Percentiles rank a stretch among this genome's conserved stretches.
Evolutionary conservation across 345 rosid species (phyloP).

Genomic region (Ricinus communis): DNA sequence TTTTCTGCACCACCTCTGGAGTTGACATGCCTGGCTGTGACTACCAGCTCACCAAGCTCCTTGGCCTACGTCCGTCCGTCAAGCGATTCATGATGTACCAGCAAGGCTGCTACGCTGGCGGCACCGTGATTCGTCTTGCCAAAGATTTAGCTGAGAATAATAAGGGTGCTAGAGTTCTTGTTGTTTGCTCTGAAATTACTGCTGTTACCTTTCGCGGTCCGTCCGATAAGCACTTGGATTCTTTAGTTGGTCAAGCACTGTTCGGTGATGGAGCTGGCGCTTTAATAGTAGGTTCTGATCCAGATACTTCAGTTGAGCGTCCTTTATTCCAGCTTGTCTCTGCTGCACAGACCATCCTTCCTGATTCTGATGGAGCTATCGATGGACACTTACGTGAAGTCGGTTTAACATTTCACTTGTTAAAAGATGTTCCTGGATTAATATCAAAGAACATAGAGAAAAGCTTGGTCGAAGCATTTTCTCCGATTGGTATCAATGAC

Average conservation of each 20-base stretch:
- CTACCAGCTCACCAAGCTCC: conserved; percentile 26
- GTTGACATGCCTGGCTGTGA: conserved; percentile 29
- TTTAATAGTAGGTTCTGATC: conserved; percentile 20
- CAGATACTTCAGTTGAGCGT: conserved; percentile 16
- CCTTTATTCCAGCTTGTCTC: conserved; percentile 22
- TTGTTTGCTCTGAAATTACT: conserved; percentile 24
- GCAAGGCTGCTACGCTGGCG: conserved; percentile 27
- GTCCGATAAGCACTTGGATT: conserved; percentile 21
- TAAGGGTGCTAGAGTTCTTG: conserved; percentile 23
- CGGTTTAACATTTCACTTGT: conserved; percentile 17
- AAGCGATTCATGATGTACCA: conserved; percentile 25
- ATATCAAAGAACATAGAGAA: conserved; percentile 25
- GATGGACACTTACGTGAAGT: conserved; percentile 29
- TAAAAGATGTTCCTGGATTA: conserved; percentile 22
- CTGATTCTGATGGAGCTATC: conserved; percentile 21
- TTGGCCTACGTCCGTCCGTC: conserved; percentile 24
- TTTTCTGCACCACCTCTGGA: conserved; percentile 26
- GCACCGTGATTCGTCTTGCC: conserved; percentile 20
- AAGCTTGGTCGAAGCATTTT: conserved; percentile 22
- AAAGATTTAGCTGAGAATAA: conserved; percentile 28
- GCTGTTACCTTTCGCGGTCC: conserved; percentile 23
- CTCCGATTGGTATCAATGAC: conserved; percentile 23
- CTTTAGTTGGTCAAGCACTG: conserved; percentile 24
- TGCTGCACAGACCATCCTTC: conserved; percentile 24
- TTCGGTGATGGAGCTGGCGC: conserved; percentile 27